Evolutionary conservation across 768 basidiomycete species (phyloP), one percentile per base, ranked within the genome.

Genomic region (Amanita pallidorosea): DNA sequence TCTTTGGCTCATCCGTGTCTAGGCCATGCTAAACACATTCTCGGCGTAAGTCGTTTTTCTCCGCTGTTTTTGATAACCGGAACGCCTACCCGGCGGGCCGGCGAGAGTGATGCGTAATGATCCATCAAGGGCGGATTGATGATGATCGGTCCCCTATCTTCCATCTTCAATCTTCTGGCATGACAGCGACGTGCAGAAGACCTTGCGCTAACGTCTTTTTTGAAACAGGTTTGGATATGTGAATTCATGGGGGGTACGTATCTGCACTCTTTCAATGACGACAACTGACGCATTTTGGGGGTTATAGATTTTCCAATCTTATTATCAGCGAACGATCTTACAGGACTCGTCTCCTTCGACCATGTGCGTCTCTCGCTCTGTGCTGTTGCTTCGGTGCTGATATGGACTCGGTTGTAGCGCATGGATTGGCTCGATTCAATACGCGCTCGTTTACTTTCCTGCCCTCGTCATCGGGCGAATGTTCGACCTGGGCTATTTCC

Each of bases 351-450:
- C 75, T 5, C 72, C 83, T 3, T 88, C 85, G 11, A 72, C 63
- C n/a, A 87, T 86, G 83, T 83, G 60, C 53, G 75, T 63, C 17
- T 1, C n/a, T n/a, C n/a, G n/a, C n/a, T n/a, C n/a, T n/a, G n/a
- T n/a, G n/a, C n/a, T n/a, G n/a, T n/a, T n/a, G n/a, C n/a, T n/a
- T n/a, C n/a, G n/a, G n/a, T n/a, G n/a, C n/a, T n/a, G n/a, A n/a
- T n/a, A 13, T 42, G 20, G 12, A 18, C 18, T 46, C 7, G 2
- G 23, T 37, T 3, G 20, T 53, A 87, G 85, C 41, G 77, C 85
- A 38, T 89, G 85, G 86, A 88, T 89, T 31, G 86, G 87, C 5
- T 88, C 86, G 1, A 66, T 81, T 20, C 85, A 87, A 82, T 83
- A 81, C 57, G 70, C 82, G 11, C 70, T 85, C 0, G 65, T 78